A percentile compares a stretch with the other conserved stretches of the same genome.
Evolutionary conservation across 169 alveolate genomes (phyloP).

Genomic region (Babesia sp.): DNA sequence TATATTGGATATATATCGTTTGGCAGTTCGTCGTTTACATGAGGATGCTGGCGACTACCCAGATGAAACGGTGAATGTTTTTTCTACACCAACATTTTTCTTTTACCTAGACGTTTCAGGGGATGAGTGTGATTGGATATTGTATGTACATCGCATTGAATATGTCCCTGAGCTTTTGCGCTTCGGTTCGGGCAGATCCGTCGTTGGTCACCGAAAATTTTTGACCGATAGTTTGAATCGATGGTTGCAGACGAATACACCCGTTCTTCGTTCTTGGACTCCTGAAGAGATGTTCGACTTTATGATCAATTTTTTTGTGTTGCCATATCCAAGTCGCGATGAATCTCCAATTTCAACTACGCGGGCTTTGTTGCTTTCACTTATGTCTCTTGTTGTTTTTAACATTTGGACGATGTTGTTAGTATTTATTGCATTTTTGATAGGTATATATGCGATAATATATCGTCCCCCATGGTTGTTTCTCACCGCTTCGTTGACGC

Average conservation of each 20-base stretch:
- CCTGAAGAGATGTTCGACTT: not conserved
- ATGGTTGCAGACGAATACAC: not conserved
- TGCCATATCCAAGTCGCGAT: not conserved
- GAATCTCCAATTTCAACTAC: not conserved
- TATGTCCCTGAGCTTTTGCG: conserved; percentile 6
- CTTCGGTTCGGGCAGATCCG: conserved; percentile 5
- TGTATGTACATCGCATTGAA: not conserved
- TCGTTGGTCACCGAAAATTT: not conserved
- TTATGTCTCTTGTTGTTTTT: no score
- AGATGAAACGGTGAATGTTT: not conserved
- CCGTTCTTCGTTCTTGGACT: not conserved
- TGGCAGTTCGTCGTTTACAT: not conserved
- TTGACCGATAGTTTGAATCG: not conserved
- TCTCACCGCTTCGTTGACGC: not conserved
- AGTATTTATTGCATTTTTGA: not conserved
- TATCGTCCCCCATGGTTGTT: conserved; percentile 1
- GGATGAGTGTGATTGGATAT: not conserved
- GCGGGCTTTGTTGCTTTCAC: no score
- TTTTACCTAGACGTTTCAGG: conserved; percentile 1
- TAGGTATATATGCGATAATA: not conserved
- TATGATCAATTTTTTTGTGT: not conserved
- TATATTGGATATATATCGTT: not conserved
- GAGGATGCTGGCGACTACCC: not conserved
- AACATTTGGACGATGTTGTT: no score
- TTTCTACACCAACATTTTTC: not conserved